phyloP scores from a whole-genome alignment of 163 green algal species.

The Scenedesmus sp. region DNA sequence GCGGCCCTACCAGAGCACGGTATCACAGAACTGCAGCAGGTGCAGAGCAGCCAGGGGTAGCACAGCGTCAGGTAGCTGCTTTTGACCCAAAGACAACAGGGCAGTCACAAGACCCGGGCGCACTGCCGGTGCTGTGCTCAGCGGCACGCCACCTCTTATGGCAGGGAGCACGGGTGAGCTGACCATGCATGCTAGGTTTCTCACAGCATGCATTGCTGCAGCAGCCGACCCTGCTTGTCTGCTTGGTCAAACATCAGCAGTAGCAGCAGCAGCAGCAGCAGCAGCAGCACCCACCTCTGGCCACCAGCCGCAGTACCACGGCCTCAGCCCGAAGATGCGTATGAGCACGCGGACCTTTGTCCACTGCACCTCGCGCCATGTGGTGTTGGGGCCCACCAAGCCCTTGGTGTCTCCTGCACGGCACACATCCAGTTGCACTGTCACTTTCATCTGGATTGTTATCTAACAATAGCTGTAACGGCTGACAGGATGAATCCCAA shows the following conservation, averaged over 20 bases:
- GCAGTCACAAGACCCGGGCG: not conserved
- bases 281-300: not conserved
- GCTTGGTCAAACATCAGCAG: not conserved
- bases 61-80: not conserved
- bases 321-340: conserved; percentile 32
- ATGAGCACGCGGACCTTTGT: conserved; percentile 51
- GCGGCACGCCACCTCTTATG: not conserved
- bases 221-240: no score
- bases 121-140: not conserved
- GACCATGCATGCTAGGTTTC: not conserved
- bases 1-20: conserved; percentile 7
- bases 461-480: no score
- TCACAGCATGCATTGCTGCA: not conserved
- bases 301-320: conserved; percentile 52
- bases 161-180: no score
- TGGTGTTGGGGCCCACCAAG: conserved; percentile 46
- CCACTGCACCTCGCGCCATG: conserved; percentile 55
- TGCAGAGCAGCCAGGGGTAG: not conserved
- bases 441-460: no score
- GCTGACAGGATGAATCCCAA: no score
- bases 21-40: conserved; percentile 37
- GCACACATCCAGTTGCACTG: no score
- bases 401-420: conserved; percentile 53
- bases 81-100: not conserved
- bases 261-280: not conserved